Conservation (phyloP, 768 basidiomycete genomes). For the Mycena rebaudengoi region DNA sequence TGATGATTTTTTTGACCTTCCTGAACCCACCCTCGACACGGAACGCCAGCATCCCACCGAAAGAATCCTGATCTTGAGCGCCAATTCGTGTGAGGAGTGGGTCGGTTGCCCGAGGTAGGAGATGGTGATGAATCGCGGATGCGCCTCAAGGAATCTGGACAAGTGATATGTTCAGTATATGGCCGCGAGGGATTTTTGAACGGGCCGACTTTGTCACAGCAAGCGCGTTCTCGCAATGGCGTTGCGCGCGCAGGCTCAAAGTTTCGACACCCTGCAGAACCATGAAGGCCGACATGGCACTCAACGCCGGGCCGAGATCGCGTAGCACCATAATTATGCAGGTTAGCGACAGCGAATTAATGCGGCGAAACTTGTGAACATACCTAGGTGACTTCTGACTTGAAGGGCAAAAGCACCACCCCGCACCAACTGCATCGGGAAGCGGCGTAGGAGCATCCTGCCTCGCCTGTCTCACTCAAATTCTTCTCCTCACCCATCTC, state of each 20-base stretch:
- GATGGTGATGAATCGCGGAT: conserved; percentile 76
- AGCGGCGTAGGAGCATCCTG: too few species aligned
- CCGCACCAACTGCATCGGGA: too few species aligned
- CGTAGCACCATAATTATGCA: too few species aligned
- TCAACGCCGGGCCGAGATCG: conserved; percentile 70
- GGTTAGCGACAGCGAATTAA: too few species aligned
- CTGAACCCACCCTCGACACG: conserved; percentile 69
- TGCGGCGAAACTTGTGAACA: background rate
- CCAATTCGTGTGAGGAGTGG: conserved; percentile 69
- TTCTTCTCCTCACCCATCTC: too few species aligned
- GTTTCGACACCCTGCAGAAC: conserved; percentile 82
- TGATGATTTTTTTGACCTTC: conserved; percentile 67
- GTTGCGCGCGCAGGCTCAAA: conserved; percentile 42
- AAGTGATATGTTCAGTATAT: background rate
- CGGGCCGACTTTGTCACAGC: conserved; percentile 59
- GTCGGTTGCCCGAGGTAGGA: conserved; percentile 73
- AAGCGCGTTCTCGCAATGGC: conserved; percentile 24
- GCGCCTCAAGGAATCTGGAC: conserved; percentile 62
- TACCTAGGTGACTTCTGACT: too few species aligned
- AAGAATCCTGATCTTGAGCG: conserved; percentile 61
- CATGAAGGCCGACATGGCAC: conserved; percentile 78
- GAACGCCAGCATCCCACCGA: conserved; percentile 82
- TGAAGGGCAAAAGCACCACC: too few species aligned
- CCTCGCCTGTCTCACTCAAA: too few species aligned
- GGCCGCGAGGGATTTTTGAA: background rate